phyloP scores from a whole-genome alignment of 495 filamentous ascomycete species.

The Stereocaulon alpinum region DNA sequence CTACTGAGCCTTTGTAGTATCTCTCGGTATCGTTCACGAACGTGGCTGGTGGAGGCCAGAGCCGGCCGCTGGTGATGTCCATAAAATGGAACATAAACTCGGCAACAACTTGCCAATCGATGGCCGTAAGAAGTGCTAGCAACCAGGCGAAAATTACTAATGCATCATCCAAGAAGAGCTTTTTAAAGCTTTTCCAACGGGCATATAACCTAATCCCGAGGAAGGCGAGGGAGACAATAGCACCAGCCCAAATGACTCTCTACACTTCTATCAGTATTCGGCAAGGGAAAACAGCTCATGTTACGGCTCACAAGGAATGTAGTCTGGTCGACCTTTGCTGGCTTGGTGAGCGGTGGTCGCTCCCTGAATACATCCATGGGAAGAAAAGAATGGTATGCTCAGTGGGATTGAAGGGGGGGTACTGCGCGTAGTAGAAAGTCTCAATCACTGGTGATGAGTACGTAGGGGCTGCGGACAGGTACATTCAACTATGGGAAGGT shows the following conservation, averaged over 20 bases:
- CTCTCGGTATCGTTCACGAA: background rate
- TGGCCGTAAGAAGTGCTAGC: background rate
- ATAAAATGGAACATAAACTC: background rate
- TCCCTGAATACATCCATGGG: too few species aligned
- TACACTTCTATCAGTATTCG: background rate
- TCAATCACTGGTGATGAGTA: too few species aligned
- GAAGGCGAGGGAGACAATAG: background rate
- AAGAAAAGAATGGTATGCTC: too few species aligned
- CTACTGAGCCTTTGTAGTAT: slow-evolving; percentile 11
- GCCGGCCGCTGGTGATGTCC: background rate
- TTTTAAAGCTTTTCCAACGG: background rate
- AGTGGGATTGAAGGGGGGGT: too few species aligned
- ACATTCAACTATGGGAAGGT: too few species aligned
- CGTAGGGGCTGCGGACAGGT: too few species aligned
- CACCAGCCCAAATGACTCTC: background rate
- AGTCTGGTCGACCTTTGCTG: background rate
- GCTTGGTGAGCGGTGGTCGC: background rate
- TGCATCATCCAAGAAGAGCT: background rate
- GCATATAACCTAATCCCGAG: background rate
- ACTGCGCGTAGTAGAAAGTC: too few species aligned
- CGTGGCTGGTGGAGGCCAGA: background rate
- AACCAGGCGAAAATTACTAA: background rate
- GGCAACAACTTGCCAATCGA: background rate
- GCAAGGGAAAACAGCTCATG: too few species aligned
- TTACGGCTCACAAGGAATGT: background rate